Percentiles rank a stretch among this genome's conserved stretches.
Conservation (phyloP, 768 basidiomycete genomes). For the Mycena galericulata region DNA sequence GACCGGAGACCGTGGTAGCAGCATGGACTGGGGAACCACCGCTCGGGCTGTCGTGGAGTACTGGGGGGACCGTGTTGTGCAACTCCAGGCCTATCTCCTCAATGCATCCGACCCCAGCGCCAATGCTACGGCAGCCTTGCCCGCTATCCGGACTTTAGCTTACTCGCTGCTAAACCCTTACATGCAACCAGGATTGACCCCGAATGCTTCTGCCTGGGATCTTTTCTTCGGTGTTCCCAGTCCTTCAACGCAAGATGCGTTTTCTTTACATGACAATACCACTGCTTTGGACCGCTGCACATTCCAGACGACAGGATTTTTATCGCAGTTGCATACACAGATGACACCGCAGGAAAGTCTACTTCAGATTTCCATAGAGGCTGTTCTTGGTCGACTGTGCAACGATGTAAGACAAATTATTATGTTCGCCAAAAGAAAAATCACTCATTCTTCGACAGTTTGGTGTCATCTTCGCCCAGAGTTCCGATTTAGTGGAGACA, state of each 20-base stretch:
- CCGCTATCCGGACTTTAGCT: slow-evolving; percentile 30
- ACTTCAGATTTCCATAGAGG: slow-evolving; percentile 30
- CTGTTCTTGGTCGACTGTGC: slow-evolving; percentile 34
- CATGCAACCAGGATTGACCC: slow-evolving; percentile 34
- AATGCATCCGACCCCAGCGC: slow-evolving; percentile 26
- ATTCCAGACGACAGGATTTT: slow-evolving; percentile 32
- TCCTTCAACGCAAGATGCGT: background rate
- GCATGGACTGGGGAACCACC: slow-evolving; percentile 29
- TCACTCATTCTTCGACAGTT: slow-evolving; percentile 19
- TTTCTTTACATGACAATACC: slow-evolving; percentile 2
- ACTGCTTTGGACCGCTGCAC: slow-evolving; percentile 36
- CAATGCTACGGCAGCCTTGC: slow-evolving; percentile 29
- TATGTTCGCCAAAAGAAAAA: background rate
- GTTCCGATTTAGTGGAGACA: slow-evolving; percentile 22
- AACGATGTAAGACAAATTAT: slow-evolving; percentile 20
- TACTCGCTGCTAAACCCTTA: slow-evolving; percentile 37
- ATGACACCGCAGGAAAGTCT: slow-evolving; percentile 34
- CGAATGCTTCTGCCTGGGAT: slow-evolving; percentile 36
- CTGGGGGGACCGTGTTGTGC: slow-evolving; percentile 36
- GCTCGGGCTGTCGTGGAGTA: slow-evolving; percentile 32
- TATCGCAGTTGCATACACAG: slow-evolving; percentile 16
- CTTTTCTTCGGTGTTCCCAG: slow-evolving; percentile 31
- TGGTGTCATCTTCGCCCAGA: slow-evolving; percentile 35
- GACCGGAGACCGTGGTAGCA: slow-evolving; percentile 17
- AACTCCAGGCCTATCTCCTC: slow-evolving; percentile 30